Conservation (phyloP, 148 eudicot genomes). For the Talinum fruticosum region DNA sequence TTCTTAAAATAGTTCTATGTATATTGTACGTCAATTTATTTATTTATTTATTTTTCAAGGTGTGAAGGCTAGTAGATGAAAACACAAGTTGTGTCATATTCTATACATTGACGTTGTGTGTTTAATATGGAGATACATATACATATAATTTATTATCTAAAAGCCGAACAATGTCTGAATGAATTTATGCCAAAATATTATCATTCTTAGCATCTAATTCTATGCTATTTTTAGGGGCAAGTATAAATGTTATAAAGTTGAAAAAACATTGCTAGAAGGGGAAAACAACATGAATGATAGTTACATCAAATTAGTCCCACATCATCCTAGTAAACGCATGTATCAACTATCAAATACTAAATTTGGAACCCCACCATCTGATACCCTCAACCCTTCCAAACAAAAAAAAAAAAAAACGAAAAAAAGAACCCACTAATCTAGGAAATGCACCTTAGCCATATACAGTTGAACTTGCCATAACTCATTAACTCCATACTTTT, state of each 20-base stretch:
- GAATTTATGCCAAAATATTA: neutral
- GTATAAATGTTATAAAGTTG: neutral
- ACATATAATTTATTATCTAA: neutral
- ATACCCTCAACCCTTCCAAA: neutral
- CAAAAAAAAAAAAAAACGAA: no score
- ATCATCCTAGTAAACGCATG: neutral
- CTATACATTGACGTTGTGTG: no score
- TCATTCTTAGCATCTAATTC: neutral
- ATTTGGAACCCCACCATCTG: neutral
- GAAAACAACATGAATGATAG: no score
- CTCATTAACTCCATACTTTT: no score
- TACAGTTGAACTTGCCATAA: neutral
- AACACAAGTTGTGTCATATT: no score
- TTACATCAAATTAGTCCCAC: neutral
- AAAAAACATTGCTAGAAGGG: neutral
- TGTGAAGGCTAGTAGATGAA: no score
- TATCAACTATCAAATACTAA: neutral
- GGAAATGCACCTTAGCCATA: neutral
- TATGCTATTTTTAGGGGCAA: neutral
- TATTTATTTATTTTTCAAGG: no score
- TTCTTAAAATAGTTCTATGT: no score
- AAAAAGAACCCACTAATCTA: slow-evolving; percentile 1
- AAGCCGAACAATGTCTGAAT: neutral
- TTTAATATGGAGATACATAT: no score
- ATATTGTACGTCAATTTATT: no score